Evolutionary conservation across 306 rosid genomes (phyloP), one percentile per base, ranked within the genome.

Genomic region (apple (Malus domestica)): DNA sequence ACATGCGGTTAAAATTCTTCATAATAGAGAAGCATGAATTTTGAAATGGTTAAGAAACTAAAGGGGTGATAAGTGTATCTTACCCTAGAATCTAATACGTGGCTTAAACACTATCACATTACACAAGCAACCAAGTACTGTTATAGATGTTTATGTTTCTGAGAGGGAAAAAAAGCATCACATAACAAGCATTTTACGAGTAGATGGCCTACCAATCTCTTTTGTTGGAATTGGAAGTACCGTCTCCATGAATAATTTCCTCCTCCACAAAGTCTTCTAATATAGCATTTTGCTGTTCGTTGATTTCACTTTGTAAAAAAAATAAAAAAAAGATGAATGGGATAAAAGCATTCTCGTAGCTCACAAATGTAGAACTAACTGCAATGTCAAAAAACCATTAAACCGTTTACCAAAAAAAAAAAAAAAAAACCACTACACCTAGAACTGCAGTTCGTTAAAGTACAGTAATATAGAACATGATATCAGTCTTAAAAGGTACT

Each of bases 221-320:
- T 82, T 83, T 84, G 68, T 77, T 25, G 42, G 83, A 73, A 55
- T 71, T n/a, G 42, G 83, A 73, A 55, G 81, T 72, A 81, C 78
- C 72, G 77, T 75, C 82, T 81, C 70, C 93, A 76, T 65, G 73
- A 70, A 67, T 85, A 78, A 95, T 90, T 85, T 95, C 99, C 84
- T 92, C 99, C 88, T 81, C 79, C 4, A 86, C 97, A 68, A 95
- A 87, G 82, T 95, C 99, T 86, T 92, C 96, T 64, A 95, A 85
- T 77, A 95, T 88, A 23, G 91, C 97, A 70, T 87, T 96, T 42
- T 92, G 97, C 7, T 91, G 87, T 75, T 95, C 97, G 15, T 87
- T 95, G 75, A 90, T 79, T 82, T 62, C 77, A 78, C 99, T 92
- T 80, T 27, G 73, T 77, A 25, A 68, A 78, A 79, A 66, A 84